Percentiles rank a stretch among this genome's conserved stretches.
Evolutionary conservation across 352 stramenopile genomes (phyloP).

Genomic region (Achlya hypogyna): DNA sequence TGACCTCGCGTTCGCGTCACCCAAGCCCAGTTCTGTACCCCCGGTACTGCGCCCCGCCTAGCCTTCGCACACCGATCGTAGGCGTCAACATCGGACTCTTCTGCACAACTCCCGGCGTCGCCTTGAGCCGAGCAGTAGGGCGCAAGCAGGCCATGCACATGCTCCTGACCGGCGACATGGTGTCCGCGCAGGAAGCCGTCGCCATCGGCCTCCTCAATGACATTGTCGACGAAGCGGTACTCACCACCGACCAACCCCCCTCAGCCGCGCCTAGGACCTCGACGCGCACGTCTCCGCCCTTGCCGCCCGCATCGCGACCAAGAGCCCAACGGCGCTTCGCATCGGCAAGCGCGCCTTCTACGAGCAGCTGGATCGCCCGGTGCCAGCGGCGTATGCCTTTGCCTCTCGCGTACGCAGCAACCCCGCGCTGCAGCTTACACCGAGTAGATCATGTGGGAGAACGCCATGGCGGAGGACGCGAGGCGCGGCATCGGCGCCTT

Average conservation of each 20-base stretch:
- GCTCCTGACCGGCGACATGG: slow-evolving; percentile 43
- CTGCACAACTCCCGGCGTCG: slow-evolving; percentile 46
- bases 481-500: slow-evolving; percentile 24
- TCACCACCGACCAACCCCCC: not conserved
- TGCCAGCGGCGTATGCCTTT: slow-evolving; percentile 21
- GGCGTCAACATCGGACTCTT: slow-evolving; percentile 50
- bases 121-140: slow-evolving; percentile 30
- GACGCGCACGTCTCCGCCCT: slow-evolving; percentile 3
- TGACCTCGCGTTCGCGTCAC: slow-evolving; percentile 38
- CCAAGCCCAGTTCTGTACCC: slow-evolving; percentile 35
- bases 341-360: slow-evolving; percentile 23
- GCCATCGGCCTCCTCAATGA: slow-evolving; percentile 35
- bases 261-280: not conserved
- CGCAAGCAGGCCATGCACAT: slow-evolving; percentile 50
- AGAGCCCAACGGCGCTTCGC: slow-evolving; percentile 17
- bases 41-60: slow-evolving; percentile 16
- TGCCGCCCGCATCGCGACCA: slow-evolving; percentile 10
- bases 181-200: slow-evolving; percentile 34
- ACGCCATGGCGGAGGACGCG: slow-evolving; percentile 22
- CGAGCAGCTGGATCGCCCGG: slow-evolving; percentile 16
- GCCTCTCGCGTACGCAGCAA: slow-evolving; percentile 8
- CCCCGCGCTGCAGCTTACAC: too few relatives aligned
- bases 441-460: slow-evolving; percentile 22
- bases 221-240: slow-evolving; percentile 19
- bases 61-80: not conserved